These are phyloP conservation scores for Murraya paniculata DNA, from an alignment of 345 rosid species.

Conservation along the genomic window DNA sequence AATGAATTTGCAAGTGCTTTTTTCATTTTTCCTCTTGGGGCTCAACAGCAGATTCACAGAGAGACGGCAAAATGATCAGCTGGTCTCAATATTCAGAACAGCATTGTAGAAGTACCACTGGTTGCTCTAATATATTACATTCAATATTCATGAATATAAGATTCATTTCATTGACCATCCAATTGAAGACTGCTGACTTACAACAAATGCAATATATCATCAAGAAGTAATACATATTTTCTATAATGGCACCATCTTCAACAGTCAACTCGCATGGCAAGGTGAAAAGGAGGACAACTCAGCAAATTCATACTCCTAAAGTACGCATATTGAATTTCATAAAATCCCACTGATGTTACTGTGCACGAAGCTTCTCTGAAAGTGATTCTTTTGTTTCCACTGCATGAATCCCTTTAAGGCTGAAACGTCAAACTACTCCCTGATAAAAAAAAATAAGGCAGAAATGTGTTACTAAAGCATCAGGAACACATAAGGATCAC, in stretches of 20 bases:
- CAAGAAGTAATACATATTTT: neutral
- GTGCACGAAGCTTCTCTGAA: neutral
- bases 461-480: neutral
- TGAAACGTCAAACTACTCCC: constrained; percentile 10
- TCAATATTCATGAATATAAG: neutral
- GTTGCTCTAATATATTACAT: neutral
- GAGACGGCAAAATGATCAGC: too few species aligned
- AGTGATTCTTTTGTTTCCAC: neutral
- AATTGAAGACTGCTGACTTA: neutral
- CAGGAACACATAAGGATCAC: neutral
- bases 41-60: too few species aligned
- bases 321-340: neutral
- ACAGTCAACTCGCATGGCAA: neutral
- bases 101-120: too few species aligned
- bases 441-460: neutral
- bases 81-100: too few species aligned
- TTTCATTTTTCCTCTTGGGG: too few species aligned
- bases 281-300: neutral
- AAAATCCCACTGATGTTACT: neutral
- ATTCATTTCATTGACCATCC: neutral
- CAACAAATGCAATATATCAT: neutral
- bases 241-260: neutral
- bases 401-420: neutral
- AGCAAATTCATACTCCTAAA: neutral
- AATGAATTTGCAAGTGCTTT: too few species aligned